These are phyloP conservation scores for Sesbania bispinosa DNA, from an alignment of 306 rosid genomes.

Conservation along the genomic window DNA sequence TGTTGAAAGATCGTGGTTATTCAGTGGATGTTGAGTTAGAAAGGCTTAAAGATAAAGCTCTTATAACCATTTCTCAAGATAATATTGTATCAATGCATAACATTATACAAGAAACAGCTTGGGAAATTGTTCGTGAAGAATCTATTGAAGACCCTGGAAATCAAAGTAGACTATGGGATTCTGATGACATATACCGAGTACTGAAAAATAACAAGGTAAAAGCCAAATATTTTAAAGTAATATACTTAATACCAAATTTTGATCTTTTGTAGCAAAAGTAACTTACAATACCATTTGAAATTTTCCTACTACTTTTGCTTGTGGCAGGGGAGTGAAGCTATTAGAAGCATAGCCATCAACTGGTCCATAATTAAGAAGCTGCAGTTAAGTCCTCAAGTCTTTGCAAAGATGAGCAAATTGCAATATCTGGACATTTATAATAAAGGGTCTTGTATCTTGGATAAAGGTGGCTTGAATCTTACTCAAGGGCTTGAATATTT, in stretches of 20 bases:
- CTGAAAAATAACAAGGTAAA: slow-evolving; percentile 3
- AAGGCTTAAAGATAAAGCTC: slow-evolving; percentile 6
- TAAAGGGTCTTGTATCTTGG: neutral
- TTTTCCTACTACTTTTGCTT: neutral
- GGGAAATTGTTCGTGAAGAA: too few species aligned
- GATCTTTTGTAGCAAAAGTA: neutral
- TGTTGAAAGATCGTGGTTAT: too few species aligned
- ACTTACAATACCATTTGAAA: neutral
- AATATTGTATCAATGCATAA: neutral
- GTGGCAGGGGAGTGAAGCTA: slow-evolving; percentile 24
- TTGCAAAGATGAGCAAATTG: slow-evolving; percentile 12
- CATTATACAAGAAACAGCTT: too few species aligned
- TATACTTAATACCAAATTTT: too few species aligned
- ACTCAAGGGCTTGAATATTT: slow-evolving; percentile 12
- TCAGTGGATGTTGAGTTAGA: too few species aligned
- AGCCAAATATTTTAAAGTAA: too few species aligned
- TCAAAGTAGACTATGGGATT: neutral
- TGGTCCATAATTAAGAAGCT: neutral
- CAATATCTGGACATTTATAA: slow-evolving; percentile 9
- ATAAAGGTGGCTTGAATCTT: neutral
- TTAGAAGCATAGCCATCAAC: slow-evolving; percentile 21
- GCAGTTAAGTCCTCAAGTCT: neutral
- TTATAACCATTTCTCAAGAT: neutral
- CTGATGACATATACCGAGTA: neutral
- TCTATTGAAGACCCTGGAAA: neutral